phyloP scores from a whole-genome alignment of 129 eudicot genomes.

The Escallonia herrerae region DNA sequence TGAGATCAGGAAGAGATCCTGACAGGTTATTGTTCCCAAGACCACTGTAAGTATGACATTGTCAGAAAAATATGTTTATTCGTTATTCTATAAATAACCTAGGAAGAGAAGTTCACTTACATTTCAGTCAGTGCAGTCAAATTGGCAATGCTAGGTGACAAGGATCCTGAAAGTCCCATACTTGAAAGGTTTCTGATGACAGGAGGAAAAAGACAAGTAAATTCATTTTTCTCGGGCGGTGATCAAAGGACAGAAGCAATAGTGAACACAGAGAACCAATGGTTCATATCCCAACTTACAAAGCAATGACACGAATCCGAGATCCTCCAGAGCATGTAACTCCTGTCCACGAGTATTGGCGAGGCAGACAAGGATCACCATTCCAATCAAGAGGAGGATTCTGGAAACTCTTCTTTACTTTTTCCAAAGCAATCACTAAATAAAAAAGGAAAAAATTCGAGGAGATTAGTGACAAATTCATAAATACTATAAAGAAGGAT shows the following conservation, averaged over 20 bases:
- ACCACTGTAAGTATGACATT: conserved; percentile 41
- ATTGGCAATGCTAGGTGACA: conserved; percentile 55
- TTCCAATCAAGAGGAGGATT: conserved; percentile 90
- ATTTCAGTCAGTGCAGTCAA: conserved; percentile 59
- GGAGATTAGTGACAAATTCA: neutral
- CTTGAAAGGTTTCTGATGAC: conserved; percentile 59
- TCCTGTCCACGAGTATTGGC: conserved; percentile 78
- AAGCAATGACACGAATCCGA: conserved; percentile 49
- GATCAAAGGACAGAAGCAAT: too few relatives aligned
- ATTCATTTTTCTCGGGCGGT: too few relatives aligned
- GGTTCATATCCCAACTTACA: conserved; percentile 41
- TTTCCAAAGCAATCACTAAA: conserved; percentile 58
- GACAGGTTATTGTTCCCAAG: conserved; percentile 63
- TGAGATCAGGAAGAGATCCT: conserved; percentile 62
- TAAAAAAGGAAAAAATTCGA: neutral
- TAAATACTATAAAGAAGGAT: neutral
- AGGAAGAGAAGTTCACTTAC: conserved; percentile 33
- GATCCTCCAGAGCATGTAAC: conserved; percentile 64
- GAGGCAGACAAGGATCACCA: conserved; percentile 97
- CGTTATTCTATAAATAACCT: neutral
- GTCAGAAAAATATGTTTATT: conserved; percentile 2
- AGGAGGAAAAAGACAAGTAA: conserved; percentile 8
- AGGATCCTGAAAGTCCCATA: conserved; percentile 57
- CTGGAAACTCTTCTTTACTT: conserved; percentile 50
- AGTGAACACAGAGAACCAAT: too few relatives aligned